Percentiles rank a stretch among this genome's conserved stretches.
phyloP scores from a whole-genome alignment of 768 basidiomycete species.

The Auricularia cornea region DNA sequence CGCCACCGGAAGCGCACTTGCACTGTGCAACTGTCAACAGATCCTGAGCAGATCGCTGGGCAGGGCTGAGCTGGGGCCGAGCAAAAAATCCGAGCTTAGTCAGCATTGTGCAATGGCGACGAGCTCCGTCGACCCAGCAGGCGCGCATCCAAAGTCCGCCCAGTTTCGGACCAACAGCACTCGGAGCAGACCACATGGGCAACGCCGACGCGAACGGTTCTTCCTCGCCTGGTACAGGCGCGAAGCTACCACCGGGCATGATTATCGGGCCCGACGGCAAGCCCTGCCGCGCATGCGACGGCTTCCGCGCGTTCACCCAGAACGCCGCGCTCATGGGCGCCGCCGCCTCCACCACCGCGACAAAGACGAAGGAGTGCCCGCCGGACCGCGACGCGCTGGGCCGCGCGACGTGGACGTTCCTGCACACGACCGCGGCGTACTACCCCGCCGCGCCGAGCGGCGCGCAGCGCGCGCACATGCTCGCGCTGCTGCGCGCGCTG shows the following conservation, averaged over 20 bases:
- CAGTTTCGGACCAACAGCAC: too few relatives aligned
- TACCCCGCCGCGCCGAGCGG: conserved; percentile 79
- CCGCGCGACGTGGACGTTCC: conserved; percentile 91
- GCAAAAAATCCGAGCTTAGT: too few relatives aligned
- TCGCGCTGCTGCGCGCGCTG: conserved; percentile 64
- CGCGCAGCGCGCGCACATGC: conserved; percentile 75
- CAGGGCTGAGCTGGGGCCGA: too few relatives aligned
- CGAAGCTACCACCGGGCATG: conserved; percentile 62
- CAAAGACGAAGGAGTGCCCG: conserved; percentile 53
- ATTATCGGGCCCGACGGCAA: conserved; percentile 90
- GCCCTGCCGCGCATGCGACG: conserved; percentile 87
- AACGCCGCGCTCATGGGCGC: conserved; percentile 20
- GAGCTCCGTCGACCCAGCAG: too few relatives aligned
- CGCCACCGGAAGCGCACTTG: too few relatives aligned
- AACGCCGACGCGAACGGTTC: too few relatives aligned
- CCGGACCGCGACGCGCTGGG: conserved; percentile 87
- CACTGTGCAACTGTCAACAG: too few relatives aligned
- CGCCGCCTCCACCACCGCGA: neutral
- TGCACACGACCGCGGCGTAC: conserved; percentile 92
- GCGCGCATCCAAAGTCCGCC: too few relatives aligned
- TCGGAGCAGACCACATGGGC: too few relatives aligned
- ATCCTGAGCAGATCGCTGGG: too few relatives aligned
- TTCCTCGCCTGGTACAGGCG: neutral
- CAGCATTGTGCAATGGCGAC: too few relatives aligned
- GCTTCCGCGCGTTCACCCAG: conserved; percentile 46